Evolutionary conservation across 208 protist genomes (phyloP), one percentile per base, ranked within the genome.

Genomic region (Balamuthia mandrillaris): DNA sequence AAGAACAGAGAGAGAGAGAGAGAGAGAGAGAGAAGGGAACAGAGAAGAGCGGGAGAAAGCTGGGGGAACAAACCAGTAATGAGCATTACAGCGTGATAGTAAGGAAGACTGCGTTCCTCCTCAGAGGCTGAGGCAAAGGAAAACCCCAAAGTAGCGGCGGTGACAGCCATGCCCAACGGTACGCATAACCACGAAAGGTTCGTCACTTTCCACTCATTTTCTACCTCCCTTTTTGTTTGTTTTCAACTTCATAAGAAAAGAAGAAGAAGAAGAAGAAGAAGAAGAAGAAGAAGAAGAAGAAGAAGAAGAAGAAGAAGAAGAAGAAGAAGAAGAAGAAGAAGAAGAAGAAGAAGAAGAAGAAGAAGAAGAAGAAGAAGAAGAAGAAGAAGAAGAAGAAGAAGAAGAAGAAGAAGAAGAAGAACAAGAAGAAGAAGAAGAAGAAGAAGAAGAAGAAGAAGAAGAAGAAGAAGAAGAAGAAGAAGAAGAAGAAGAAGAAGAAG

Each of bases 371-470:
- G 66, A 33, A 37, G 6, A 49, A 52, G 41, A 51, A 18, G 41
- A 27, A 39, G 41, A 75, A 56, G 66, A 45, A 56, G 41, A 56
- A 56, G 42, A 75, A 75, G 66, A 56, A 75, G 42, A 75, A 75
- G 41, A 33, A 52, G 29, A 77, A 10, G 1, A 5, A 14, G 12
- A 51, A 75, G 1, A 5, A 61, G 3, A 77, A 27, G 45, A 61
- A 37, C 45, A 7, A 24, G 21, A 1, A 31, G 35, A 31, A 63
- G 63, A 35, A 45, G 29, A n/a, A 10, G 33, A 29, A 18, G 56
- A 1, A 35, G 37, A 1, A 29, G 66, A 33, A 6, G 66, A 54
- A 24, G 66, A 75, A 10, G 33, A 12, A 31, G 14, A 14, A 65
- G 18, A 24, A 54, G 47, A 54, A 54, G 47, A 54, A 54, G 18